Conservation (phyloP, 1,139 yeast genomes). For the Taphrina pruni region DNA sequence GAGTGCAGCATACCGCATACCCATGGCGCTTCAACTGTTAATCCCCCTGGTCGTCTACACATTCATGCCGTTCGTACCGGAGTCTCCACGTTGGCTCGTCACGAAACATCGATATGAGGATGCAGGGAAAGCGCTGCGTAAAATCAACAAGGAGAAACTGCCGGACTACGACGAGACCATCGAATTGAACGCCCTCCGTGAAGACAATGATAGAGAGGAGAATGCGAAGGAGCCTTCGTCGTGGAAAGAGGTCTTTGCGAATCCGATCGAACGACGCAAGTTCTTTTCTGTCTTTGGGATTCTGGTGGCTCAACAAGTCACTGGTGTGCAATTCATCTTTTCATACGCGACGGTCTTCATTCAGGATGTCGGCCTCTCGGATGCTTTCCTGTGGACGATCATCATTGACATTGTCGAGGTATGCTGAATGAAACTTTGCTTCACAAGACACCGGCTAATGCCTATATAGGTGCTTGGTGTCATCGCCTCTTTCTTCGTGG, state of each 20-base stretch:
- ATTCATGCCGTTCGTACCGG: conserved; percentile 31
- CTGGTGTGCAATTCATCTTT: conserved; percentile 70
- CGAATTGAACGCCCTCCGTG: conserved; percentile 16
- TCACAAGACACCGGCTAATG: background rate
- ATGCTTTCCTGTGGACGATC: conserved; percentile 74
- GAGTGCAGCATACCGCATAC: conserved; percentile 53
- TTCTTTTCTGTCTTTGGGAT: conserved; percentile 47
- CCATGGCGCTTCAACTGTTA: conserved; percentile 34
- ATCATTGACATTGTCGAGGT: conserved; percentile 74
- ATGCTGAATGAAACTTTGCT: background rate
- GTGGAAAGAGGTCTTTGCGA: conserved; percentile 25
- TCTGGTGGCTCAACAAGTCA: conserved; percentile 68
- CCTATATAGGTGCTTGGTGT: conserved; percentile 54
- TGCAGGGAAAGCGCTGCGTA: conserved; percentile 27
- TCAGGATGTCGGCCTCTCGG: conserved; percentile 57
- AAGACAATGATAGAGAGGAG: conserved; percentile 30
- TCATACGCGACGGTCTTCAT: conserved; percentile 72
- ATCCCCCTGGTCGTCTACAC: conserved; percentile 27
- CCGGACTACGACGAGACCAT: conserved; percentile 25
- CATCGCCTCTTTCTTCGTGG: conserved; percentile 52
- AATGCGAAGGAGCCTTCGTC: conserved; percentile 28
- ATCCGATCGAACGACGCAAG: conserved; percentile 37
- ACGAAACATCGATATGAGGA: conserved; percentile 24
- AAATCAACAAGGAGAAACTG: conserved; percentile 32
- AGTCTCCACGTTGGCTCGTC: conserved; percentile 41